Base-by-base conservation (phyloP, 768 basidiomycete species). In the Hemileccinum rubropunctum region DNA sequence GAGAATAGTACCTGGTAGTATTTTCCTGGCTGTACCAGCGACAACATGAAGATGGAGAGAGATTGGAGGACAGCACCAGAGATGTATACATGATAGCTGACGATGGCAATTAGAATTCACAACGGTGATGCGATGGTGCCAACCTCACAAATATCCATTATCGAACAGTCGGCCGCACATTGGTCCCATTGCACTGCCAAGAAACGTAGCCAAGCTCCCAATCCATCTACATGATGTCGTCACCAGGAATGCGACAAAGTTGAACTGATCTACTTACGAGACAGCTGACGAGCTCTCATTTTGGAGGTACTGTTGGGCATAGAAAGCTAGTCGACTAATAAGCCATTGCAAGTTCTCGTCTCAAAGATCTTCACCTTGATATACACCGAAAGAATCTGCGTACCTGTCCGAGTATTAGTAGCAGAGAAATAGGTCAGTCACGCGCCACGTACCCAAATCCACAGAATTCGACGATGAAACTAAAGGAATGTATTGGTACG, bases 31-130 rank as follows among this genome's bases (percentile, higher is more conserved):
- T 66, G 56, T 8, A 63, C 62, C 20, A 71, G 45, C 15, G 73
- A 74, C 8, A 74, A 43, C 70, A 73, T 69, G 47, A 75, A 75
- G n/a, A 70, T 42, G 1, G 68, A 59, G 7, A 71, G 43, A 13
- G 62, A 57, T 32, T 64, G 56, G 6, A 67, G 50, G 13, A 64
- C 13, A n/a, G 64, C 56, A 7, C 66, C 69, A 7, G 47, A 34
- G 30, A 68, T 60, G 26, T 43, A 52, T 3, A 61, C 51, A 9
- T 51, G 53, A 14, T 61, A 15, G 32, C 59, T 61, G 21, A 12
- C 7, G 5, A 14, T 26, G 14, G 9, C 2, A 8, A 42, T 46
- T 13, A 50, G 38, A 34, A 35, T 21, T 2, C 15, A 26, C 8
- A 28, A 23, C 3, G 3, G 5, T 2, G 10, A 23, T 26, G 35